Evolutionary conservation across 495 filamentous ascomycete species (phyloP), one percentile per base, ranked within the genome.

Genomic region (Penicillium lagena): DNA sequence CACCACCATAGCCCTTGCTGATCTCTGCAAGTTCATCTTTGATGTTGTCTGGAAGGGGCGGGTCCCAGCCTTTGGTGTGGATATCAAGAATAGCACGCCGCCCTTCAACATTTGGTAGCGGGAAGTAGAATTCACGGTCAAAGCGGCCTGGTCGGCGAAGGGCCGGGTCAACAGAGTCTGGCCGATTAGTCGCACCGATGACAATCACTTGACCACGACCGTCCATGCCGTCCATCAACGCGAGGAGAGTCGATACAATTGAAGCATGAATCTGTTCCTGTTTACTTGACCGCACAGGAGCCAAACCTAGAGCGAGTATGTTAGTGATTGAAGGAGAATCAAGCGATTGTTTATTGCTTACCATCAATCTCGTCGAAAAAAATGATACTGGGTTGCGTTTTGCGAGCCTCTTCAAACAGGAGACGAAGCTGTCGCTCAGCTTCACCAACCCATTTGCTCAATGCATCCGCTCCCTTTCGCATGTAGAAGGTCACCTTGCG

Each of bases 301-400:
- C 93, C 46, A 98, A 77, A 29, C 81, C 76, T 79, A 39, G 17
- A 15, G 1, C 40, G 12, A 32, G 33, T 2, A 5, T 14, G 30
- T 69, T 56, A 67, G 63, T 39, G 10, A 34, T 34, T 0, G 34
- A 42, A 43, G 7, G 7, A 13, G 30, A 37, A 28, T 35, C 28
- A 9, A n/a, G 29, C 12, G 17, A 22, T n/a, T 15, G 22, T 2
- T 30, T 29, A 8, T 4, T 28, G 7, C 72, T 63, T 57, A 76
- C 88, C 93, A 68, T 98, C 93, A 49, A 98, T 98, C 61, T 98
- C 93, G 63, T 98, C 93, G 52, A 98, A 98, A 71, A 98, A 98
- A 58, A 98, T 98, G 63, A 98, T 98, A 59, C 90, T 96, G 1
- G 93, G 93, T 58, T 97, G 94, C 8, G 81, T 96, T 58, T 86